Conservation (phyloP, 176 grass and related monocot genomes). For the Lolium rigidum region DNA sequence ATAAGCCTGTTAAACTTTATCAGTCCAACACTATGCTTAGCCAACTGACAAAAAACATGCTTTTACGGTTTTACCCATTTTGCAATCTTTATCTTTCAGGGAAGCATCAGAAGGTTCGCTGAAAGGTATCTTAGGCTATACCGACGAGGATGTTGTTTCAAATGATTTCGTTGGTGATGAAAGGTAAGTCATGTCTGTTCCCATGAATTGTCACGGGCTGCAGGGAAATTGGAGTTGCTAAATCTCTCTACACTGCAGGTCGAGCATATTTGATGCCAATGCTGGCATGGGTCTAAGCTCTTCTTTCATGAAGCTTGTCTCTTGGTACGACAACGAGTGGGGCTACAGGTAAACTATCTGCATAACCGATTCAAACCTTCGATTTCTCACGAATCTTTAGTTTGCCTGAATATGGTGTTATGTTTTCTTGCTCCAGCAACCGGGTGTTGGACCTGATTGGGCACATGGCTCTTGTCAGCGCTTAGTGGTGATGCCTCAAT, state of each 20-base stretch:
- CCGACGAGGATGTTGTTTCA: conserved; percentile 87
- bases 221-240: background rate
- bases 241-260: conserved; percentile 47
- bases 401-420: background rate
- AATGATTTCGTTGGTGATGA: conserved; percentile 86
- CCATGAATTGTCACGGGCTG: background rate
- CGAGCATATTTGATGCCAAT: conserved; percentile 92
- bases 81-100: conserved; percentile 45
- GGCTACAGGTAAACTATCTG: conserved; percentile 68
- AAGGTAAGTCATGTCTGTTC: conserved; percentile 48
- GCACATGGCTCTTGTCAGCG: conserved; percentile 72
- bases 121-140: conserved; percentile 91
- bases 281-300: conserved; percentile 77
- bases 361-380: background rate
- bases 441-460: conserved; percentile 85
- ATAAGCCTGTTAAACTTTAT: background rate
- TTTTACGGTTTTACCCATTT: background rate
- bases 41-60: background rate
- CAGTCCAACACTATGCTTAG: conserved; percentile 8
- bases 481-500: conserved; percentile 31
- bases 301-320: conserved; percentile 91
- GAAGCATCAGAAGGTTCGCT: conserved; percentile 71
- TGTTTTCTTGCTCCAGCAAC: conserved; percentile 57
- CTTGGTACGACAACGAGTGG: conserved; percentile 97
- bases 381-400: background rate